Conservation (phyloP, 2,329 filamentous ascomycete genomes). For the Botrytis squamosa region DNA sequence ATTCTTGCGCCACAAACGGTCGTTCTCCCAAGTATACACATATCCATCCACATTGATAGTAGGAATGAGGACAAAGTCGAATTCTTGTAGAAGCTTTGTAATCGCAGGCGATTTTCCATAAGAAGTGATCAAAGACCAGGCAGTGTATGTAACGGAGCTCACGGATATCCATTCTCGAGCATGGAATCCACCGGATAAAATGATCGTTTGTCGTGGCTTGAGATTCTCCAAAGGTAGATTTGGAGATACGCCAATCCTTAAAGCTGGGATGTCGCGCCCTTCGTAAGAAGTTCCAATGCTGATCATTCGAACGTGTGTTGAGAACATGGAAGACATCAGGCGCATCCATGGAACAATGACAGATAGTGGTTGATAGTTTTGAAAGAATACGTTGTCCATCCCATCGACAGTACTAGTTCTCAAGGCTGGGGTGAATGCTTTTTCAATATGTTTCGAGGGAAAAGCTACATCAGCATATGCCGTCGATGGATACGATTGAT, state of each 20-base stretch:
- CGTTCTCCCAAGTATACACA: constrained; percentile 86
- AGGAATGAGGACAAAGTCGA: constrained; percentile 86
- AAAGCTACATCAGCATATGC: constrained; percentile 29
- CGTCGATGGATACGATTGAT: constrained; percentile 63
- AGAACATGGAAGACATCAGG: constrained; percentile 85
- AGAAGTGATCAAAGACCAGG: constrained; percentile 81
- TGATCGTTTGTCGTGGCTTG: constrained; percentile 67
- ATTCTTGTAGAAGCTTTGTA: constrained; percentile 75
- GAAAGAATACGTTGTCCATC: constrained; percentile 80
- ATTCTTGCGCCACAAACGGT: constrained; percentile 94
- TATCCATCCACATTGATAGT: constrained; percentile 93
- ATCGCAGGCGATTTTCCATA: constrained; percentile 72
- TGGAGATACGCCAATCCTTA: constrained; percentile 68
- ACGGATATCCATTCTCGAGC: constrained; percentile 96
- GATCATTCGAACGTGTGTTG: constrained; percentile 70
- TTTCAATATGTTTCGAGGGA: constrained; percentile 29
- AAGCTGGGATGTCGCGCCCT: constrained; percentile 78
- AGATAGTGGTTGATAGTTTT: constrained; percentile 83
- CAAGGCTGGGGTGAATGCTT: constrained; percentile 38
- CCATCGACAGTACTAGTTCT: constrained; percentile 33
- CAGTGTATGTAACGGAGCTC: constrained; percentile 85
- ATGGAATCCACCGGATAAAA: constrained; percentile 84
- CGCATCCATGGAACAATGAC: constrained; percentile 85
- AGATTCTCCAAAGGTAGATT: constrained; percentile 46
- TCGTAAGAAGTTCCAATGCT: constrained; percentile 84